Conservation (phyloP, 805 yeast species). For the Kuraishia molischiana region DNA sequence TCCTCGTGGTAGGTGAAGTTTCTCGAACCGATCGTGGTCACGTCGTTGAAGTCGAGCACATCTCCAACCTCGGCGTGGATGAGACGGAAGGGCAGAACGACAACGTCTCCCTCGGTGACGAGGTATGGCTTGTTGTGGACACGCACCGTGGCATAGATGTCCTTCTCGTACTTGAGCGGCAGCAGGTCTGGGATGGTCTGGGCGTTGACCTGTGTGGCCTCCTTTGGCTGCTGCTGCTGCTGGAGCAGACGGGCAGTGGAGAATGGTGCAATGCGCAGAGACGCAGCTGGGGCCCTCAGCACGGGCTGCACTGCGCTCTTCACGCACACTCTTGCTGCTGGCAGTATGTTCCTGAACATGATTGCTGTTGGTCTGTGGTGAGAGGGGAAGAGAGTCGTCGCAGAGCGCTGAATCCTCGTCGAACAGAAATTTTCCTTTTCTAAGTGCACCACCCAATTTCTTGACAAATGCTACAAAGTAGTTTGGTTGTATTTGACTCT, state of each 20-base stretch:
- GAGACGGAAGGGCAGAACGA: slow-evolving; percentile 70
- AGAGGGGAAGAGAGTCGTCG: too few species aligned
- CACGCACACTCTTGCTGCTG: background rate
- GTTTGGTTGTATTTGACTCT: too few species aligned
- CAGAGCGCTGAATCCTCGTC: too few species aligned
- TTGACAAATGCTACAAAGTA: too few species aligned
- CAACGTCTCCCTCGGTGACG: slow-evolving; percentile 84
- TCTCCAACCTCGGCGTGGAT: slow-evolving; percentile 80
- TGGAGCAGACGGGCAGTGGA: background rate
- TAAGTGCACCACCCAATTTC: too few species aligned
- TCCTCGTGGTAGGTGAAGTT: slow-evolving; percentile 59
- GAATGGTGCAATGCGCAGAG: background rate
- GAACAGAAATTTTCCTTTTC: too few species aligned
- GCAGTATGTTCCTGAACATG: background rate
- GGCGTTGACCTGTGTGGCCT: background rate
- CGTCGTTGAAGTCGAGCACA: slow-evolving; percentile 60
- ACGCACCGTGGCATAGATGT: slow-evolving; percentile 72
- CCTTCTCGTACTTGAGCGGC: slow-evolving; percentile 56
- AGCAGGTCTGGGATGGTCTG: slow-evolving; percentile 31
- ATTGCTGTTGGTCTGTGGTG: too few species aligned
- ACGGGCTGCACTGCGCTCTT: background rate
- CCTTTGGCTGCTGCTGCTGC: background rate
- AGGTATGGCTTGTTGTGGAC: slow-evolving; percentile 79
- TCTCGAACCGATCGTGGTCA: slow-evolving; percentile 77
- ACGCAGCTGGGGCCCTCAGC: background rate